These are phyloP conservation scores for Ormosia emarginata DNA, from an alignment of 306 rosid genomes.

Conservation along the genomic window DNA sequence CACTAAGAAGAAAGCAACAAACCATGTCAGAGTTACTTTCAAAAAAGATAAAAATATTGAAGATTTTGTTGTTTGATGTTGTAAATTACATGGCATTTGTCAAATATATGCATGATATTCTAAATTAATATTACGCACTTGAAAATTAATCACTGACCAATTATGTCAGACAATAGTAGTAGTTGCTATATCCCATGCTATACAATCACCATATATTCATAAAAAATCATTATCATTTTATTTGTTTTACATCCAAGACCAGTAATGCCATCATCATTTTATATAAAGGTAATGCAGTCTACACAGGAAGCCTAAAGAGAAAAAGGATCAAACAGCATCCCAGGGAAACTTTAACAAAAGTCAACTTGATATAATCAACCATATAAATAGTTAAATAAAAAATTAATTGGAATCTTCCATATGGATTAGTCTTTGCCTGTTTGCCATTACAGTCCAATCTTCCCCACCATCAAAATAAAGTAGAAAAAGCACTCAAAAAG, in stretches of 20 bases:
- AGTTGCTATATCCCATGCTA: neutral
- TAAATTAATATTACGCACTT: neutral
- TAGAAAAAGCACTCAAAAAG: constrained; percentile 9
- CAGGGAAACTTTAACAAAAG: neutral
- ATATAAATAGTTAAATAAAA: neutral
- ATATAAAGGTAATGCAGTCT: neutral
- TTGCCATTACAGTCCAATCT: neutral
- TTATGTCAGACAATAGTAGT: neutral
- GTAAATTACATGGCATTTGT: neutral
- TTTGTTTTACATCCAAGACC: constrained; percentile 4
- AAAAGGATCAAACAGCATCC: neutral
- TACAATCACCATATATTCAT: neutral
- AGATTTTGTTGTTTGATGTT: neutral
- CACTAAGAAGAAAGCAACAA: neutral
- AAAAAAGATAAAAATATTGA: neutral
- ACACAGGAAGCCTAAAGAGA: neutral
- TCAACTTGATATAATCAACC: neutral
- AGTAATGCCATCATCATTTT: neutral
- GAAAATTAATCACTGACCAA: neutral
- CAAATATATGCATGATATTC: neutral
- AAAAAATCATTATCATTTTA: neutral
- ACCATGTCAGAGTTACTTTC: neutral
- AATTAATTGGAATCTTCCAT: neutral
- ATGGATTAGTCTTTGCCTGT: neutral
- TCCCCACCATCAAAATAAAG: neutral